phyloP scores from a whole-genome alignment of 2,329 filamentous ascomycete species.

The Aspergillus pseudotamarii region DNA sequence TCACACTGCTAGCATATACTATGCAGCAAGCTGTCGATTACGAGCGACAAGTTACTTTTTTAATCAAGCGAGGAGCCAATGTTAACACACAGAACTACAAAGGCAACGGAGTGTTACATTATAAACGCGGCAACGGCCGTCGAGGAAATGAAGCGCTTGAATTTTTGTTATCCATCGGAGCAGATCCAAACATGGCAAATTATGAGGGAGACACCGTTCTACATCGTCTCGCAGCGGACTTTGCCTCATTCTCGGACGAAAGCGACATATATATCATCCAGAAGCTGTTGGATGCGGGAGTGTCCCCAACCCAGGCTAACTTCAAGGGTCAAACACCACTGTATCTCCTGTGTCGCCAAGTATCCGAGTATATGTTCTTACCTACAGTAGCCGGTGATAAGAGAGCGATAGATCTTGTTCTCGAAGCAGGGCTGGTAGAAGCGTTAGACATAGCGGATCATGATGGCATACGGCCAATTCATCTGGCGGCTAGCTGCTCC shows the following conservation, averaged over 20 bases:
- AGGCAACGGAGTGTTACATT: conserved; percentile 19
- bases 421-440: conserved; percentile 12
- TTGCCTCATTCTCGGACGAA: conserved; percentile 10
- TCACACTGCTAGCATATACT: conserved; percentile 13
- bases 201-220: conserved; percentile 20
- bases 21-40: conserved; percentile 1
- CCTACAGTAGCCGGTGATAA: conserved; percentile 5
- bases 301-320: conserved; percentile 6
- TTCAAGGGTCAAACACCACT: conserved; percentile 20
- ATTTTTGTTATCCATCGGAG: conserved; percentile 18
- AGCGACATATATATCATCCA: not conserved
- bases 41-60: not conserved
- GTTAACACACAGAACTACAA: conserved; percentile 22
- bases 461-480: conserved; percentile 22
- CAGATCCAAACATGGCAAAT: conserved; percentile 17
- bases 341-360: conserved; percentile 17
- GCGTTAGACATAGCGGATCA: conserved; percentile 18
- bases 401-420: conserved; percentile 16
- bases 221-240: conserved; percentile 16
- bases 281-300: conserved; percentile 1
- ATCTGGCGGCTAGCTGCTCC: conserved; percentile 21
- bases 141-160: conserved; percentile 5
- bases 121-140: not conserved
- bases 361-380: conserved; percentile 11
- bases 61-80: conserved; percentile 17